Conservation (phyloP, 352 stramenopile species). For the Phytophthora sp. region DNA sequence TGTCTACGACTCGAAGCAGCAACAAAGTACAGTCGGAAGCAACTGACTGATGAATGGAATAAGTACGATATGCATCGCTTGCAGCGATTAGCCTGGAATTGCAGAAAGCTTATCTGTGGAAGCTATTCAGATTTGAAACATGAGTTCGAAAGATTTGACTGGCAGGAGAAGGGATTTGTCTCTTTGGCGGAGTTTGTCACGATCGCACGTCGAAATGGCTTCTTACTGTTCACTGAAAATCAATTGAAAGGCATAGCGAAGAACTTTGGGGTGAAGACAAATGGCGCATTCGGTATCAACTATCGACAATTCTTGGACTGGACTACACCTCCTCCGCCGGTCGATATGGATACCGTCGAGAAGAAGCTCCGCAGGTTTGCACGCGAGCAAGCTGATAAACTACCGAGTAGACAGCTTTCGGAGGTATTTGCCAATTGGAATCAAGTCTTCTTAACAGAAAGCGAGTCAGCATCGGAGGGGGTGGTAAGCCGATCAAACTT, state of each 20-base stretch:
- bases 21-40: constrained; percentile 12
- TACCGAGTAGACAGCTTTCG: constrained; percentile 42
- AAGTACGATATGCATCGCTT: constrained; percentile 53
- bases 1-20: constrained; percentile 42
- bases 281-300: constrained; percentile 60
- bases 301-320: constrained; percentile 76
- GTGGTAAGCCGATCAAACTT: constrained; percentile 49
- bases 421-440: constrained; percentile 49
- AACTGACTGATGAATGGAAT: constrained; percentile 32
- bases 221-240: constrained; percentile 47
- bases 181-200: constrained; percentile 55
- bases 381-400: constrained; percentile 38
- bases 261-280: constrained; percentile 54
- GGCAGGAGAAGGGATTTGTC: constrained; percentile 54
- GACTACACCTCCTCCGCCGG: constrained; percentile 47
- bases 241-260: constrained; percentile 59
- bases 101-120: constrained; percentile 48
- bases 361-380: constrained; percentile 55
- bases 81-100: constrained; percentile 59
- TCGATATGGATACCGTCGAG: constrained; percentile 54
- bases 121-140: constrained; percentile 42
- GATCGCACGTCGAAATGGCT: constrained; percentile 45
- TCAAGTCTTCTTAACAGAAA: constrained; percentile 39
- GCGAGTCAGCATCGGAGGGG: constrained; percentile 28
- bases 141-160: constrained; percentile 75